These are phyloP conservation scores for Pilaira anomala DNA, from an alignment of 192 early-diverging fungal genomes.

Conservation along the genomic window DNA sequence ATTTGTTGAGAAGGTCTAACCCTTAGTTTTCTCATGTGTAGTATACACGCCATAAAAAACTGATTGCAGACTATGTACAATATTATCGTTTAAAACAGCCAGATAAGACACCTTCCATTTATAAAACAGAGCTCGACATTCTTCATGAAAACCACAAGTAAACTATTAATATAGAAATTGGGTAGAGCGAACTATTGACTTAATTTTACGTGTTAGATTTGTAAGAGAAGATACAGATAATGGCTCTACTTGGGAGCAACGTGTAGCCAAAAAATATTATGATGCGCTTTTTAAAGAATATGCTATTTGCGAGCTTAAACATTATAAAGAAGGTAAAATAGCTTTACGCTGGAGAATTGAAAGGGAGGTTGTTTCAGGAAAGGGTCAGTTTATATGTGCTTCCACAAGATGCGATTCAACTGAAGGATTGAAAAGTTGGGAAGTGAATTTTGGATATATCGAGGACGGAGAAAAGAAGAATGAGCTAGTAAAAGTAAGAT, in stretches of 20 bases:
- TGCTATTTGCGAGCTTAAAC: conserved; percentile 65
- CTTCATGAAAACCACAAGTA: conserved; percentile 70
- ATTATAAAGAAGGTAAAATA: conserved; percentile 70
- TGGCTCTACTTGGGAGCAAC: conserved; percentile 65
- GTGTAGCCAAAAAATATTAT: conserved; percentile 83
- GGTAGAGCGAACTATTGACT: not conserved
- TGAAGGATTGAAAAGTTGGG: conserved; percentile 68
- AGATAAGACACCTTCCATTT: not conserved
- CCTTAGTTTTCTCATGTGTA: conserved; percentile 18
- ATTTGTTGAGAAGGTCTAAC: no score
- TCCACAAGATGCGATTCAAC: conserved; percentile 50
- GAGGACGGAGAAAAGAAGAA: conserved; percentile 72
- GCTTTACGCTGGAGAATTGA: conserved; percentile 73
- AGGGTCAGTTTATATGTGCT: conserved; percentile 76
- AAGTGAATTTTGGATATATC: conserved; percentile 82
- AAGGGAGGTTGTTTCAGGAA: conserved; percentile 62
- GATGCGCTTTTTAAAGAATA: conserved; percentile 86
- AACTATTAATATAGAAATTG: not conserved
- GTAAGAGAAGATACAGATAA: conserved; percentile 43
- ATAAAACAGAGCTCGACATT: conserved; percentile 65
- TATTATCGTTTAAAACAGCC: conserved; percentile 26
- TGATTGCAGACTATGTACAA: conserved; percentile 56
- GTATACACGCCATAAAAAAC: conserved; percentile 55
- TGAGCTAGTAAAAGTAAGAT: conserved; percentile 77
- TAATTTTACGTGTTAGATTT: conserved; percentile 50